Base-by-base conservation (phyloP, 257 asterid genomes). In the Ocimum tenuiflorum region DNA sequence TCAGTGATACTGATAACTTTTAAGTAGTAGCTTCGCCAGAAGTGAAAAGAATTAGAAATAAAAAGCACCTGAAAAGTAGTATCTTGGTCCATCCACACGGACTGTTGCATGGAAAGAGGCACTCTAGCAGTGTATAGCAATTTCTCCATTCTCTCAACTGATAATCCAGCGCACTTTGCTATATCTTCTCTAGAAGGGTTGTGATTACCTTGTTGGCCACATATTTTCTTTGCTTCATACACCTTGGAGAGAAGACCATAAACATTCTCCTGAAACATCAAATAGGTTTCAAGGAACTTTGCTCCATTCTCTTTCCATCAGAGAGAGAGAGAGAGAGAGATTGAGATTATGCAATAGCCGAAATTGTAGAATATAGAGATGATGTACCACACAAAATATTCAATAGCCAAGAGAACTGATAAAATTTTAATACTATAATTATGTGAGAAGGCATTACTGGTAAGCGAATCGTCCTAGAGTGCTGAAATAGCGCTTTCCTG, bases 381-480 rank as follows among this genome's bases (percentile, higher is more conserved):
- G 35, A 22, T 39, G 38, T 15, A 18, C 33, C 17, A 11, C 46
- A 36, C 14, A 42, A 66, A 36, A 53, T 5, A 42, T n/a, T 24
- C 0, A 50, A 18, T 46, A n/a, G 17, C 3, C 11, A 12, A 46
- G 47, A 38, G 47, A 70, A 70, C 31, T 33, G 65, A 51, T 74
- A 61, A n/a, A n/a, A n/a, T n/a, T n/a, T n/a, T n/a, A n/a, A n/a
- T 13, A 43, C 23, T 7, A 39, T 33, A 63, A 76, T 36, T 27
- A 15, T 7, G 56, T 42, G 24, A n/a, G n/a, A n/a, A 68, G 51
- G 70, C 79, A 79, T 82, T 89, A 91, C 98, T 1, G 98, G 98
- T 79, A 91, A 72, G 77, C 96, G 96, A 64, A 91, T 81, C 24
- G 91, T 85, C 78, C 98, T 82, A 60, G 98, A 91, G 74, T 91